A percentile compares a stretch with the other conserved stretches of the same genome.
phyloP scores from a whole-genome alignment of 148 eudicot genomes.

The Cornus florida region DNA sequence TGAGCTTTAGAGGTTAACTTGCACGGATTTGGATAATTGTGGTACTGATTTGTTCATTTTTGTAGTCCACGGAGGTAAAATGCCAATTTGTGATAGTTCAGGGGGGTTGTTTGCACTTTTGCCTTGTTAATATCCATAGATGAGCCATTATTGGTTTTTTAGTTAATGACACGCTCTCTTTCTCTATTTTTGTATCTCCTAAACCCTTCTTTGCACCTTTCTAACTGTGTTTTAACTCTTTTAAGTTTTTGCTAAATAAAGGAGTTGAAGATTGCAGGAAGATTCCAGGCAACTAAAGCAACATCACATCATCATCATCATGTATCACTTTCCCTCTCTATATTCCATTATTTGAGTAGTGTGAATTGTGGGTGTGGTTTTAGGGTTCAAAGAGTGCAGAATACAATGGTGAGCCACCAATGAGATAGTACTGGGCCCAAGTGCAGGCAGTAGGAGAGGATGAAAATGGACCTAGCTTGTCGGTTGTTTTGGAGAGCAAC shows the following conservation, averaged over 20 bases:
- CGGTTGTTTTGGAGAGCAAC: slow-evolving; percentile 31
- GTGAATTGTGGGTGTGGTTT: background rate
- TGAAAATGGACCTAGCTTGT: slow-evolving; percentile 50
- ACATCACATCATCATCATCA: background rate
- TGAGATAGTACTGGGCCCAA: slow-evolving; percentile 39
- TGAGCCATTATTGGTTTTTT: no score
- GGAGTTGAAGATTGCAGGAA: slow-evolving; percentile 9
- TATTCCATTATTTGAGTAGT: no score
- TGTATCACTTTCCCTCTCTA: background rate
- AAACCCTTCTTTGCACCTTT: slow-evolving; percentile 4
- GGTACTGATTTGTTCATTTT: no score
- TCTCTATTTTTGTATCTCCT: no score
- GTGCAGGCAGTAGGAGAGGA: slow-evolving; percentile 56
- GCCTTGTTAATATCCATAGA: no score
- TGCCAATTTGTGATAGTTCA: no score
- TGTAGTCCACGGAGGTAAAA: no score
- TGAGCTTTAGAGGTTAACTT: no score
- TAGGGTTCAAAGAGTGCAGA: background rate
- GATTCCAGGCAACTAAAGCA: slow-evolving; percentile 7
- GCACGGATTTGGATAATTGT: no score
- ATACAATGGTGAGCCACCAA: slow-evolving; percentile 24
- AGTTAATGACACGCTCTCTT: no score
- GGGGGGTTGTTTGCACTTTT: no score
- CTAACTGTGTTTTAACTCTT: slow-evolving; percentile 1
- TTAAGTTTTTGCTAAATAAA: no score